Evolutionary conservation across 2,329 filamentous ascomycete species (phyloP).

Genomic region (Aspergillus brasiliensis): DNA sequence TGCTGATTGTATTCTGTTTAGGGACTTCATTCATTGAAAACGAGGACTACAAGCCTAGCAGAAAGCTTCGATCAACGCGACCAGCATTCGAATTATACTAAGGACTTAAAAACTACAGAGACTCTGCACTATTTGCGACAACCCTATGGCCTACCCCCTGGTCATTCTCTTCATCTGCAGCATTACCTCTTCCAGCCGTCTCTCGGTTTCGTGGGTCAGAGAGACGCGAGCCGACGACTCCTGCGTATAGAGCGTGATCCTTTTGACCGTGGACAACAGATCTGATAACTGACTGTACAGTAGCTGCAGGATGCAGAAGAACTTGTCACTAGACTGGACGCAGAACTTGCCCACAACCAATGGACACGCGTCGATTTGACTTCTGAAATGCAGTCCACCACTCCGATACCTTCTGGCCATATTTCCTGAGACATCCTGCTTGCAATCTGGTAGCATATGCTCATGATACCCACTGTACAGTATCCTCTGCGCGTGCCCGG

Average conservation of each 20-base stretch:
- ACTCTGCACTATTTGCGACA: no score
- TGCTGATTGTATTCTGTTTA: no score
- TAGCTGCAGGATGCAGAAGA: constrained; percentile 28
- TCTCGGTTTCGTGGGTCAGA: constrained; percentile 37
- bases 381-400: constrained; percentile 17
- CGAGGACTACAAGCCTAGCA: no score
- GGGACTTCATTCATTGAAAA: no score
- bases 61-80: no score
- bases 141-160: constrained; percentile 6
- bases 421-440: constrained; percentile 3
- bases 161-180: constrained; percentile 31
- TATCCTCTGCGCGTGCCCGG: constrained; percentile 14
- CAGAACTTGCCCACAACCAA: constrained; percentile 30
- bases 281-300: constrained; percentile 31
- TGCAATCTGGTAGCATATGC: constrained; percentile 9
- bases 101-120: no score
- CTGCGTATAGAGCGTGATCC: constrained; percentile 24
- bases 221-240: constrained; percentile 26
- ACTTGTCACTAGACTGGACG: constrained; percentile 31
- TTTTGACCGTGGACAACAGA: constrained; percentile 29
- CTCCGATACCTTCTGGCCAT: constrained; percentile 8
- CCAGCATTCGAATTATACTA: no score
- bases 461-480: constrained; percentile 16
- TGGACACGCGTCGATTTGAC: constrained; percentile 29
- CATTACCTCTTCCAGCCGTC: constrained; percentile 32